Evolutionary conservation across 1,139 yeast genomes (phyloP), one percentile per base, ranked within the genome.

Genomic region (Geotrichum candidum): DNA sequence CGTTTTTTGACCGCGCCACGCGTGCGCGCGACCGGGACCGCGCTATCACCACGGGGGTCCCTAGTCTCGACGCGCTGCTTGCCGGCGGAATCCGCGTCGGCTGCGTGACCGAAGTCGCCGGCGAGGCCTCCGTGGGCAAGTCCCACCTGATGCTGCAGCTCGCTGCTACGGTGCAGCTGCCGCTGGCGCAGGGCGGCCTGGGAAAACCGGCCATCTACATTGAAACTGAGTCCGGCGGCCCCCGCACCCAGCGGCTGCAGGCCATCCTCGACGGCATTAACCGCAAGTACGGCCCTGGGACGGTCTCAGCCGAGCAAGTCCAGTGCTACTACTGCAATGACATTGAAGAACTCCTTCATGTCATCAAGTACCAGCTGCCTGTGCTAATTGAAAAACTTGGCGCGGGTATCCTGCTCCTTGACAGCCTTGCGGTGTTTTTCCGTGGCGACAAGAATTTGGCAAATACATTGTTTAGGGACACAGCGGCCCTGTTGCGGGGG

Each of bases 361-460:
- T 90, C 15, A 64, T 91, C 5, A 80, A 78, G 64, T 86, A 87
- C 25, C 96, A 89, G 68, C 74, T 91, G 3, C 96, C 96, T 0
- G 70, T 86, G 11, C 75, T 78, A 35, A 72, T 80, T 54, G 76
- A 78, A 56, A 67, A 70, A 11, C 73, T 73, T 3, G 70, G 76
- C 1, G 78, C 84, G 1, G 85, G 82, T 54, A 68, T 88, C 25
- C 77, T 91, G 0, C 78, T 90, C 0, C 79, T 91, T 10, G 97
- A 91, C 73, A 88, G 96, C 48, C 84, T 91, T n/a, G 90, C 96
- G 0, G 95, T 90, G 65, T 96, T 90, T 71, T 76, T 87, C 59
- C 76, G 97, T 62, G 84, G 85, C 53, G 56, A 70, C 70, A 33
- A 35, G 22, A 77, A 78, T 9, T 15, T 41, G 7, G 48, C 48